Evolutionary conservation across 1,139 yeast genomes (phyloP).

Genomic region (Lodderomyces elongisporus): DNA sequence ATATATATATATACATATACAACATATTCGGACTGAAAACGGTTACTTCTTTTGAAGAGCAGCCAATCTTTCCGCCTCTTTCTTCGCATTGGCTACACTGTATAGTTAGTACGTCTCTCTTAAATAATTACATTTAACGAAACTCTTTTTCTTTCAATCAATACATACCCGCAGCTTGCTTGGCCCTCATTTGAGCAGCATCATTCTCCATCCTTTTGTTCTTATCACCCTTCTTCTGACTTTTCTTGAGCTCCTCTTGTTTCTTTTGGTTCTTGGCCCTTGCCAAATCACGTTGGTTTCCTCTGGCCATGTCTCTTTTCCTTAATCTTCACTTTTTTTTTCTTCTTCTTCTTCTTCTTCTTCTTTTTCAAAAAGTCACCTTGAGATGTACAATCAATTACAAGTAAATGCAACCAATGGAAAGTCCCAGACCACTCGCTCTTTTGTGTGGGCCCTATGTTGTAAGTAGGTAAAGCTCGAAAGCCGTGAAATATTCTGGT

Average conservation of each 20-base stretch:
- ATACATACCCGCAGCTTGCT: constrained; percentile 74
- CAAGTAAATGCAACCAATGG: too few relatives aligned
- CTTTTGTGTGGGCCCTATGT: too few relatives aligned
- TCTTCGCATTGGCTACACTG: constrained; percentile 65
- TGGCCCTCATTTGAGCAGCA: constrained; percentile 82
- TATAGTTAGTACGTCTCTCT: too few relatives aligned
- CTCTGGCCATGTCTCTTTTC: constrained; percentile 67
- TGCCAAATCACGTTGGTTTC: constrained; percentile 93
- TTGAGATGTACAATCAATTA: too few relatives aligned
- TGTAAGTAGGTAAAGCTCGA: too few relatives aligned
- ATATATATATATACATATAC: too few relatives aligned
- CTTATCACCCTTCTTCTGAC: constrained; percentile 72
- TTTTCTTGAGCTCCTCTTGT: constrained; percentile 56
- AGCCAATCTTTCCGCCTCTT: constrained; percentile 35
- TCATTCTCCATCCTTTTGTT: constrained; percentile 84
- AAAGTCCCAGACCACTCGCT: too few relatives aligned
- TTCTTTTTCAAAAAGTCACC: too few relatives aligned
- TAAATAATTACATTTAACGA: too few relatives aligned
- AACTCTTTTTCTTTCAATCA: constrained; percentile 1
- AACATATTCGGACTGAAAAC: too few relatives aligned
- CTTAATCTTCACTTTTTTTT: background rate
- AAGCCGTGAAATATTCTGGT: too few relatives aligned
- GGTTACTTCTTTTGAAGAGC: constrained; percentile 15
- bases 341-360: background rate
- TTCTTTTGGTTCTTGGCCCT: constrained; percentile 85